Percentiles rank a stretch among this genome's conserved stretches.
Evolutionary conservation across 352 stramenopile species (phyloP).

Genomic region (Pythium oligandrum): DNA sequence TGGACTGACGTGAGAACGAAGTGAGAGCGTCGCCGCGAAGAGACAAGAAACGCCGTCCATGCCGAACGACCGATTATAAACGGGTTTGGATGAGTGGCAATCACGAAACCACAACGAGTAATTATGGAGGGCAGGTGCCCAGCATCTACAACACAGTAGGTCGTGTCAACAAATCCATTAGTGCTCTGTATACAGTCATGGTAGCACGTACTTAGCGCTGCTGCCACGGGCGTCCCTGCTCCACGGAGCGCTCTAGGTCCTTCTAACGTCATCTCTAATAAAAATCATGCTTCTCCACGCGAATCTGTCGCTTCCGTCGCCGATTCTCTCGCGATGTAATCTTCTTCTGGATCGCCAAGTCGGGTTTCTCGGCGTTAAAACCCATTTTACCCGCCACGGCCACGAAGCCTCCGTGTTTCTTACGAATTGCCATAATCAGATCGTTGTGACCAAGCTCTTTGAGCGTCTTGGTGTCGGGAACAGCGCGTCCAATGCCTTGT

Average conservation of each 20-base stretch:
- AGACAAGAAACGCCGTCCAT: too few species aligned
- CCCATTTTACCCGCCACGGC: slow-evolving; percentile 55
- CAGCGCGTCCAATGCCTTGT: slow-evolving; percentile 28
- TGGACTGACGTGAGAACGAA: neutral
- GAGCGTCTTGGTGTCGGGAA: slow-evolving; percentile 68
- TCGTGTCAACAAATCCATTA: too few species aligned
- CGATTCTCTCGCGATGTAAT: slow-evolving; percentile 56
- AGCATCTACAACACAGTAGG: too few species aligned
- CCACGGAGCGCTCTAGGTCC: too few species aligned
- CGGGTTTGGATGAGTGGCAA: too few species aligned
- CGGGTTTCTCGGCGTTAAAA: slow-evolving; percentile 23
- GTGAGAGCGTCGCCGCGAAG: too few species aligned
- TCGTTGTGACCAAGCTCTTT: slow-evolving; percentile 60
- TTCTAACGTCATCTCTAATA: slow-evolving; percentile 25
- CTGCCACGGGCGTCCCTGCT: too few species aligned
- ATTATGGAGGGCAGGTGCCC: too few species aligned
- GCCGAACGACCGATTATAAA: too few species aligned
- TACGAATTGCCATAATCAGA: slow-evolving; percentile 70
- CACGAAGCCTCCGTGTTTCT: slow-evolving; percentile 78
- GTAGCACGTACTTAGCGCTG: too few species aligned
- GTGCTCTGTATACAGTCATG: too few species aligned
- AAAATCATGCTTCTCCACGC: slow-evolving; percentile 63
- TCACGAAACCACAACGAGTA: too few species aligned
- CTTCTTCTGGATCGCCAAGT: slow-evolving; percentile 68
- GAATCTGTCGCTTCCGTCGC: slow-evolving; percentile 45